Evolutionary conservation across 2,329 filamentous ascomycete species (phyloP), one percentile per base, ranked within the genome.

Genomic region (Phaeoacremonium minimum): DNA sequence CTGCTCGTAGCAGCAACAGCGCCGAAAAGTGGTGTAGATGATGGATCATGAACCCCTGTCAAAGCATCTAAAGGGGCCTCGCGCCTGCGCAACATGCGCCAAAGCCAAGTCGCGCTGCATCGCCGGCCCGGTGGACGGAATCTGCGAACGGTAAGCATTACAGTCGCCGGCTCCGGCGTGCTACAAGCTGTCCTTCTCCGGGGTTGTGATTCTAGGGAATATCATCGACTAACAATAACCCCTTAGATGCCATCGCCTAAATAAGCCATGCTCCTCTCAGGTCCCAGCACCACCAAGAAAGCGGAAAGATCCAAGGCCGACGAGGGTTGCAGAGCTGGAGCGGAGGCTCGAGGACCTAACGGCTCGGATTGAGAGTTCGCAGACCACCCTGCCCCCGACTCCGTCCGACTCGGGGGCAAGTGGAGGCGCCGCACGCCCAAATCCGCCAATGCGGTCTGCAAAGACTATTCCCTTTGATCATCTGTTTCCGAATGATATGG

Each of bases 101-200:
- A 70, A 65, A 45, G 70, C 70, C n/a, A 74, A 74, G 48, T 63
- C 68, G 18, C 59, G 69, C 46, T 74, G 70, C 30, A 64, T 71
- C 17, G 57, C 66, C 1, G 64, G 69, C 4, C 61, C 63, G 8
- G 50, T 53, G 12, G 57, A 52, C 20, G 54, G 57, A 36, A 66
- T 67, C 37, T 74, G 70, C 44, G 69, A 74, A 43, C 63, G 70
- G 69, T 73, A 46, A 49, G 60, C 38, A 16, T 7, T 7, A 16
- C 9, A 20, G 35, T 11, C 17, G 7, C 14, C n/a, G n/a, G n/a
- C n/a, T n/a, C n/a, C 12, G 22, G 31, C 22, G 15, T 11, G 18
- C 13, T 7, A 14, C 30, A 14, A 14, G 12, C 4, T 7, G 14
- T 12, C 18, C 20, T 18, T 2, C 16, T 15, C n/a, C 18, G 16